Evolutionary conservation across 31 red algal genomes (phyloP).

Genomic region (Asparagopsis taxiformis): DNA sequence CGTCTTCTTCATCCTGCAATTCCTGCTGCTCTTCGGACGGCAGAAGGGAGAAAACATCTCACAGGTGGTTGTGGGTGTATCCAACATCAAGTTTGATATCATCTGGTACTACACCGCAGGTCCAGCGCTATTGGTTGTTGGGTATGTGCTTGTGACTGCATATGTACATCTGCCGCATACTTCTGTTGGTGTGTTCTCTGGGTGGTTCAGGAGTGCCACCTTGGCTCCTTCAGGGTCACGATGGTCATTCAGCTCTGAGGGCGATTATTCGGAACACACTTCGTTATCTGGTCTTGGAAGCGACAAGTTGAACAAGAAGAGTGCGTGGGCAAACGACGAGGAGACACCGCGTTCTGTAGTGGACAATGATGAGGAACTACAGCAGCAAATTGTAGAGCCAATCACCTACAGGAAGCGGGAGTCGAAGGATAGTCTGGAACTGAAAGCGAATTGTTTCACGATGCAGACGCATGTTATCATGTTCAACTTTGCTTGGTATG

Average conservation of each 20-base stretch:
- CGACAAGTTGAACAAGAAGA: neutral
- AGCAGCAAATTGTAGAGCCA: conserved; percentile 71
- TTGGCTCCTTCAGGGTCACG: conserved; percentile 32
- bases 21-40: conserved; percentile 45
- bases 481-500: conserved; percentile 94
- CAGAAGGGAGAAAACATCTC: conserved; percentile 27
- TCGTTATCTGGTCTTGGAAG: neutral
- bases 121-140: conserved; percentile 21
- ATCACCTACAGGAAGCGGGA: conserved; percentile 73
- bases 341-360: conserved; percentile 52
- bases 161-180: conserved; percentile 60
- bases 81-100: conserved; percentile 5
- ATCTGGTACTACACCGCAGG: conserved; percentile 35
- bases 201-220: conserved; percentile 41
- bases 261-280: conserved; percentile 11
- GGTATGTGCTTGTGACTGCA: conserved; percentile 51
- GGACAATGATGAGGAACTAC: conserved; percentile 65
- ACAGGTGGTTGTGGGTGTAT: neutral
- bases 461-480: conserved; percentile 93
- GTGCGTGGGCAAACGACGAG: conserved; percentile 26
- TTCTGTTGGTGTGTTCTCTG: conserved; percentile 41
- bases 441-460: conserved; percentile 81
- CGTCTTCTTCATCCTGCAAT: conserved; percentile 41
- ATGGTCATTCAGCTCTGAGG: conserved; percentile 20
- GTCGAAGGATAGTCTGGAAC: conserved; percentile 56